phyloP scores from a whole-genome alignment of 495 filamentous ascomycete species.

The Neurospora sp. region DNA sequence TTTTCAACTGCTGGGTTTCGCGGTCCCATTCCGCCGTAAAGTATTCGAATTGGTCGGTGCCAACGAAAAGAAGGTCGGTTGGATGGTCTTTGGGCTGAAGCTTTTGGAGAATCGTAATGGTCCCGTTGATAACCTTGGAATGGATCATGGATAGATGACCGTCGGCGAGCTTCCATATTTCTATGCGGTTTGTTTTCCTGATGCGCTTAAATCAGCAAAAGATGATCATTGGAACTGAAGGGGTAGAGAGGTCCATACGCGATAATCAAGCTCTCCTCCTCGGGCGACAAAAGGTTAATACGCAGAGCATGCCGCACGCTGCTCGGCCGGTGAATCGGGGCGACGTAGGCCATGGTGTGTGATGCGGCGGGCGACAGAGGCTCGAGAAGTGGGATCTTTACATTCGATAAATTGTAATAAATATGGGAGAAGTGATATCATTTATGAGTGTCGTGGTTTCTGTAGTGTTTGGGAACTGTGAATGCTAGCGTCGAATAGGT shows the following conservation, averaged over 20 bases:
- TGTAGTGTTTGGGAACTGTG: not conserved
- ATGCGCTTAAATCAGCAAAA: not conserved
- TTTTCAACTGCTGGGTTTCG: constrained; percentile 49
- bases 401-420: constrained; percentile 4
- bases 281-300: constrained; percentile 57
- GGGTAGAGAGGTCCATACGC: constrained; percentile 50
- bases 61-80: constrained; percentile 86
- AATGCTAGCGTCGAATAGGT: not conserved
- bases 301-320: constrained; percentile 83
- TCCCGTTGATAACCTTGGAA: constrained; percentile 66
- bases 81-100: constrained; percentile 60
- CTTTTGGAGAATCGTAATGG: constrained; percentile 74
- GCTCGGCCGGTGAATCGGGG: constrained; percentile 84
- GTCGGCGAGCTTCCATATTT: constrained; percentile 56
- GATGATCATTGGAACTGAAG: not conserved
- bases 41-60: constrained; percentile 79
- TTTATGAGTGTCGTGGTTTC: not conserved
- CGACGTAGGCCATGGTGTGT: constrained; percentile 76
- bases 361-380: constrained; percentile 1
- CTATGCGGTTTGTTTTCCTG: constrained; percentile 86
- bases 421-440: not conserved
- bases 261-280: constrained; percentile 73
- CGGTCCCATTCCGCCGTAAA: constrained; percentile 82
- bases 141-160: constrained; percentile 38
- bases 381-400: not conserved